A percentile compares a stretch with the other conserved stretches of the same genome.
phyloP scores from a whole-genome alignment of 306 rosid genomes.

The Oxytropis ochrocephala region DNA sequence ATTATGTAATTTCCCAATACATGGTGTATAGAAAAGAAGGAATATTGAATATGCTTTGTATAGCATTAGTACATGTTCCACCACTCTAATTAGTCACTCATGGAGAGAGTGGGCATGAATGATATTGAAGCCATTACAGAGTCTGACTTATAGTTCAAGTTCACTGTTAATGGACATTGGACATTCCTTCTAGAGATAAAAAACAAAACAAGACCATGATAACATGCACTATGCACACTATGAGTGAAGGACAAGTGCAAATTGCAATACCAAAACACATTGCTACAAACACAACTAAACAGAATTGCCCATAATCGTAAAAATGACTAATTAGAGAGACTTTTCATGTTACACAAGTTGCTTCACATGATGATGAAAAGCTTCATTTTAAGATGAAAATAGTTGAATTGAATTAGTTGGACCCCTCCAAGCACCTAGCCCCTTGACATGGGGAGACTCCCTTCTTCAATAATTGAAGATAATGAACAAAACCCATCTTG shows the following conservation, averaged over 20 bases:
- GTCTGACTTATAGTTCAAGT: slow-evolving; percentile 29
- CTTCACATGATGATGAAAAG: slow-evolving; percentile 29
- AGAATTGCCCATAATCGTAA: slow-evolving; percentile 32
- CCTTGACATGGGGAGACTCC: slow-evolving; percentile 26
- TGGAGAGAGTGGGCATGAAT: slow-evolving; percentile 5
- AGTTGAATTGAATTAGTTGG: slow-evolving; percentile 13
- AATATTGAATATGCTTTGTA: too few species aligned
- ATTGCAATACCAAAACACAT: slow-evolving; percentile 28
- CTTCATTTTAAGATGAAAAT: slow-evolving; percentile 13
- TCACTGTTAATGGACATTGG: slow-evolving; percentile 16
- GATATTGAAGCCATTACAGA: slow-evolving; percentile 12
- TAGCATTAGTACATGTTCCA: background rate
- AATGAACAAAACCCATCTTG: slow-evolving; percentile 8
- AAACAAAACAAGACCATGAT: slow-evolving; percentile 44
- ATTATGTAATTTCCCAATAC: too few species aligned
- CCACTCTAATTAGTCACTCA: background rate
- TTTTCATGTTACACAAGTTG: slow-evolving; percentile 28
- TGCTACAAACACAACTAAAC: slow-evolving; percentile 27
- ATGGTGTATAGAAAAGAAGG: too few species aligned
- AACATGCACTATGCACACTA: slow-evolving; percentile 21
- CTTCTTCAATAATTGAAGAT: slow-evolving; percentile 23
- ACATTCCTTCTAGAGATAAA: slow-evolving; percentile 22
- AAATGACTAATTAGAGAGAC: slow-evolving; percentile 23
- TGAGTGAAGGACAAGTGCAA: slow-evolving; percentile 27
- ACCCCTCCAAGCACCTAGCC: slow-evolving; percentile 35